phyloP scores from a whole-genome alignment of 2,329 filamentous ascomycete species.

The Clonostachys solani region DNA sequence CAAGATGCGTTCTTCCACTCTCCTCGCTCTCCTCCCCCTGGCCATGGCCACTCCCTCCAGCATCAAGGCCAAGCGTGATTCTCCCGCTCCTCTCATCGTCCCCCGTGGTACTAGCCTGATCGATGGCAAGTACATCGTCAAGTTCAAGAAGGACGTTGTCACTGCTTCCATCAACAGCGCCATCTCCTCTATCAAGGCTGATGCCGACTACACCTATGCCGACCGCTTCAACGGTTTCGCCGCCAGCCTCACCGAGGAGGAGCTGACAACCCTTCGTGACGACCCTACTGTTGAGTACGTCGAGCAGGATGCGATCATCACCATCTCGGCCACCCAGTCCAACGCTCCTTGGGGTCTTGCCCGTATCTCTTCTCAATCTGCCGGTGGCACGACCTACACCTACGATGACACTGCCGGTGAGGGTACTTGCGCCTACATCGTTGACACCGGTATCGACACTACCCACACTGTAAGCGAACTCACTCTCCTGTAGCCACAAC shows the following conservation, averaged over 20 bases:
- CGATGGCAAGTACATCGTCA: conserved; percentile 30
- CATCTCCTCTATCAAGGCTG: conserved; percentile 17
- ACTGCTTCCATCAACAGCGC: conserved; percentile 13
- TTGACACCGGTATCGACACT: conserved; percentile 36
- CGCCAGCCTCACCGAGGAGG: conserved; percentile 13
- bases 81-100: conserved; percentile 24
- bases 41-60: conserved; percentile 18
- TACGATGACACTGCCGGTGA: conserved; percentile 30
- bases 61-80: conserved; percentile 15
- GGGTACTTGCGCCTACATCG: conserved; percentile 36
- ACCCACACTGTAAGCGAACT: conserved; percentile 23
- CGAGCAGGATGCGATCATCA: conserved; percentile 31
- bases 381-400: conserved; percentile 20
- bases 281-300: conserved; percentile 26
- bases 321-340: conserved; percentile 46
- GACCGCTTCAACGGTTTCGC: conserved; percentile 19
- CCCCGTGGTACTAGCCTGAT: conserved; percentile 21
- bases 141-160: conserved; percentile 18
- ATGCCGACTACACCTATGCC: conserved; percentile 22
- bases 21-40: conserved; percentile 24
- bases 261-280: conserved; percentile 15
- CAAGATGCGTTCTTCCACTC: conserved; percentile 23
- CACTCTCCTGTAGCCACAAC: not conserved
- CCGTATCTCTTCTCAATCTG: conserved; percentile 25
- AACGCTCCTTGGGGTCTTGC: conserved; percentile 34